phyloP scores from a whole-genome alignment of 2,329 filamentous ascomycete species.

The Fusarium guadeloupense region DNA sequence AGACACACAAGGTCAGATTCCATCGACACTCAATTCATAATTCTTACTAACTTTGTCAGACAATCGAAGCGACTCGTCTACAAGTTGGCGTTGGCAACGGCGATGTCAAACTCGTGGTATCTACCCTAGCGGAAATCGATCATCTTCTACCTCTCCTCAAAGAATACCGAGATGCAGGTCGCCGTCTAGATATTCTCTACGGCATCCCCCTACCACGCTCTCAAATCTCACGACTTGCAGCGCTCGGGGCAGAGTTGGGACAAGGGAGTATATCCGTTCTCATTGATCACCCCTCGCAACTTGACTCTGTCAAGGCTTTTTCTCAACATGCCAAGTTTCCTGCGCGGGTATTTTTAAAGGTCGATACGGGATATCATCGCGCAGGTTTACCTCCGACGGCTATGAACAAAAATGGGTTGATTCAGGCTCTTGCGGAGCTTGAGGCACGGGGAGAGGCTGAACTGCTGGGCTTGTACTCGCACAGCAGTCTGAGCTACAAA shows the following conservation, averaged over 20 bases:
- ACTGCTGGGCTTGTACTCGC: conserved; percentile 46
- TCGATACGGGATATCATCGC: conserved; percentile 71
- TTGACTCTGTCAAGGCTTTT: conserved; percentile 47
- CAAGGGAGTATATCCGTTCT: conserved; percentile 61
- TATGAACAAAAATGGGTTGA: conserved; percentile 51
- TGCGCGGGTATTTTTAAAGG: conserved; percentile 64
- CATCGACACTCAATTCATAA: fast-evolving
- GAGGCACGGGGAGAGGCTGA: conserved; percentile 17
- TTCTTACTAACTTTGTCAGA: conserved; percentile 49
- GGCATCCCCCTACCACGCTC: conserved; percentile 68
- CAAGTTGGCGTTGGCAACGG: conserved; percentile 58
- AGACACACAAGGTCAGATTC: conserved; percentile 68
- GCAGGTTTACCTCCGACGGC: conserved; percentile 62
- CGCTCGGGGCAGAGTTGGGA: conserved; percentile 56
- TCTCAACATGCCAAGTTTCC: conserved; percentile 42
- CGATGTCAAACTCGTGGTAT: conserved; percentile 65
- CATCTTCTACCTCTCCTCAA: conserved; percentile 59
- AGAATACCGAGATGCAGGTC: conserved; percentile 45
- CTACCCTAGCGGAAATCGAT: conserved; percentile 68
- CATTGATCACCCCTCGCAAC: conserved; percentile 64
- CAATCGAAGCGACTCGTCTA: conserved; percentile 61
- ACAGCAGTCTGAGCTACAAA: conserved; percentile 48
- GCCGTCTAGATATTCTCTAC: conserved; percentile 59
- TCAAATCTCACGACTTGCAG: conserved; percentile 58
- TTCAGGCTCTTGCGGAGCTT: conserved; percentile 47